These are phyloP conservation scores for Sarocladium kiliense DNA, from an alignment of 2,329 filamentous ascomycete species.

Conservation along the genomic window DNA sequence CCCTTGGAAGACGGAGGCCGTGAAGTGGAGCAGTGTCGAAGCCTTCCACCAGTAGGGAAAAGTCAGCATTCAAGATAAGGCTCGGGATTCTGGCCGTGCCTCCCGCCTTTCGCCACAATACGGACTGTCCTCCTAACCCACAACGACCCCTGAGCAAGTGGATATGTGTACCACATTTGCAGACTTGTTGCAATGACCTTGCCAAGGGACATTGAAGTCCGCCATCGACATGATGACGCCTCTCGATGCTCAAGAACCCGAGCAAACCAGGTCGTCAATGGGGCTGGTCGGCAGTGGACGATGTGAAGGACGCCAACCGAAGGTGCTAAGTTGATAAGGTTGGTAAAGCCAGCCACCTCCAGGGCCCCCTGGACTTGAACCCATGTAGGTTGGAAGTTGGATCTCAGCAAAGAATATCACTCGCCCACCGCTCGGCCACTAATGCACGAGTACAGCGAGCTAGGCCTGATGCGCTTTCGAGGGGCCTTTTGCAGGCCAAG, in stretches of 20 bases:
- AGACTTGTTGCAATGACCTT: no score
- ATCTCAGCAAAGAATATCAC: slow-evolving; percentile 1
- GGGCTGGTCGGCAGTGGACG: not conserved
- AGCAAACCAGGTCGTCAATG: not conserved
- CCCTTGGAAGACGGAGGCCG: not conserved
- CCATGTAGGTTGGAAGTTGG: not conserved
- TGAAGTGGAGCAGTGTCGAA: not conserved
- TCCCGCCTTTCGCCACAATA: not conserved
- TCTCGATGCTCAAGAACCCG: not conserved
- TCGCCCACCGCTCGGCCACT: not conserved
- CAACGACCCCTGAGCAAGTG: no score
- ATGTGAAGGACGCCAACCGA: not conserved
- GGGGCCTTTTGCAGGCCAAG: slow-evolving; percentile 8
- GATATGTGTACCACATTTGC: no score
- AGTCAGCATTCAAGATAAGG: not conserved
- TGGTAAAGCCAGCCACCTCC: not conserved
- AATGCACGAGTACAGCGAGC: not conserved
- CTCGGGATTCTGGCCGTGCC: not conserved
- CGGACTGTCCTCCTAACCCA: no score
- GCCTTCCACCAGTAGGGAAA: not conserved
- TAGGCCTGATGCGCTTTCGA: not conserved
- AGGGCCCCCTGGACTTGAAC: not conserved
- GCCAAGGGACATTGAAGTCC: no score
- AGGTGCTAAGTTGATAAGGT: not conserved
- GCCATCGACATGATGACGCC: not conserved